Evolutionary conservation across 306 rosid genomes (phyloP).

Genomic region (Trifolium fragiferum): DNA sequence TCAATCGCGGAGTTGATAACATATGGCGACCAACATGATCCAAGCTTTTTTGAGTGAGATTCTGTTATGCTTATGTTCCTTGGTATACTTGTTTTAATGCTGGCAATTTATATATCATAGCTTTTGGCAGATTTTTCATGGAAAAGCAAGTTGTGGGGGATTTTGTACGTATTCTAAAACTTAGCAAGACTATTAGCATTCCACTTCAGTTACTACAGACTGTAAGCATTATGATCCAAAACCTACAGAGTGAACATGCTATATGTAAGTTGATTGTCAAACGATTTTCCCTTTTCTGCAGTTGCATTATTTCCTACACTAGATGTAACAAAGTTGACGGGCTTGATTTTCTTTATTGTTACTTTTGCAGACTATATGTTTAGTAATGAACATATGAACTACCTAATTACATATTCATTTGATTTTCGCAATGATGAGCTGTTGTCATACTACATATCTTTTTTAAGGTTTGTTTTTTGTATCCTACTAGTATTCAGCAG

Average conservation of each 20-base stretch:
- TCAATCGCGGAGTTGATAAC: constrained; percentile 89
- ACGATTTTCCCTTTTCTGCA: constrained; percentile 41
- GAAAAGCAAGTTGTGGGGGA: constrained; percentile 90
- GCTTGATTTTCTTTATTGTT: constrained; percentile 19
- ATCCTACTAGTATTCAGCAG: constrained; percentile 1
- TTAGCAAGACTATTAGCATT: constrained; percentile 62
- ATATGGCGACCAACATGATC: constrained; percentile 89
- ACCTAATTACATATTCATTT: constrained; percentile 73
- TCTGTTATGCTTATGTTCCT: constrained; percentile 39
- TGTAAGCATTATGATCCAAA: constrained; percentile 89
- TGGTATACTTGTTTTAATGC: constrained; percentile 37
- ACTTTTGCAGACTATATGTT: constrained; percentile 78
- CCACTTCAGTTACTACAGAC: constrained; percentile 87
- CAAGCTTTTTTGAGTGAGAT: constrained; percentile 82
- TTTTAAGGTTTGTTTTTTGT: constrained; percentile 71
- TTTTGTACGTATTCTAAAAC: constrained; percentile 73
- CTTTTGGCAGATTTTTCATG: constrained; percentile 80
- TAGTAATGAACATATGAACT: constrained; percentile 81
- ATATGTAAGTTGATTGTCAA: constrained; percentile 69
- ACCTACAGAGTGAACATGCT: constrained; percentile 84
- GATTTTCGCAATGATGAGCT: constrained; percentile 82
- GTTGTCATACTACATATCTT: constrained; percentile 83
- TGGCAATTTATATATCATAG: constrained; percentile 40
- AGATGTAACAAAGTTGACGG: constrained; percentile 11
- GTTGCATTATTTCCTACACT: constrained; percentile 38